Conservation (phyloP, 768 basidiomycete species). For the Antrodiella citrinella region DNA sequence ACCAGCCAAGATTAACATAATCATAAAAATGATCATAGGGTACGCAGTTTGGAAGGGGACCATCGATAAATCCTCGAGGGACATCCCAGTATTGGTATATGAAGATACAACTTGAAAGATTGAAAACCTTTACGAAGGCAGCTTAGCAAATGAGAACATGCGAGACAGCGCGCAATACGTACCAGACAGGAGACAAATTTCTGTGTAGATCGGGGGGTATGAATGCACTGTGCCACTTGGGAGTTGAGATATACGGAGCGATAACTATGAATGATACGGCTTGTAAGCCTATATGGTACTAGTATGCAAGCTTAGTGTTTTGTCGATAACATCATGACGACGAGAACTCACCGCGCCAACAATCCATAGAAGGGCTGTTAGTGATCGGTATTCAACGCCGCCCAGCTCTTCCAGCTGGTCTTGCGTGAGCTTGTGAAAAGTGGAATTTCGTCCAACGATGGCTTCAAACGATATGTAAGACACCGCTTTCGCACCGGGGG, state of each 20-base stretch:
- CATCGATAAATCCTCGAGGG: constrained; percentile 86
- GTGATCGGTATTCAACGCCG: constrained; percentile 85
- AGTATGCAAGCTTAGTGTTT: too few relatives aligned
- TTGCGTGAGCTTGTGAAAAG: constrained; percentile 56
- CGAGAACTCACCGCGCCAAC: constrained; percentile 56
- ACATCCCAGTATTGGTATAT: constrained; percentile 85
- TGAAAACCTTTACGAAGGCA: constrained; percentile 57
- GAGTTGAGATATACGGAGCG: constrained; percentile 67
- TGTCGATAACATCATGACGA: too few relatives aligned
- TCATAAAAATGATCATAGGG: constrained; percentile 65
- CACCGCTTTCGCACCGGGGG: constrained; percentile 42
- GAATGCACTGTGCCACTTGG: constrained; percentile 55
- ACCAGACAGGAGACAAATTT: constrained; percentile 61
- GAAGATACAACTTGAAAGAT: constrained; percentile 79
- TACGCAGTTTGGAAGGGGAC: constrained; percentile 85
- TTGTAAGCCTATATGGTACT: constrained; percentile 80
- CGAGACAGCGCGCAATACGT: constrained; percentile 10
- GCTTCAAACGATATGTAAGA: constrained; percentile 85
- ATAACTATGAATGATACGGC: constrained; percentile 64
- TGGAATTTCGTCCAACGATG: constrained; percentile 74
- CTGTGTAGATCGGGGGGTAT: constrained; percentile 49
- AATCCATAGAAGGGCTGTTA: constrained; percentile 77
- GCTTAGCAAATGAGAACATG: neutral
- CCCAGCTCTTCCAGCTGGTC: constrained; percentile 90
- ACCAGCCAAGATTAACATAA: constrained; percentile 77